Conservation (phyloP, 768 basidiomycete genomes). For the Roridomyces roridus region DNA sequence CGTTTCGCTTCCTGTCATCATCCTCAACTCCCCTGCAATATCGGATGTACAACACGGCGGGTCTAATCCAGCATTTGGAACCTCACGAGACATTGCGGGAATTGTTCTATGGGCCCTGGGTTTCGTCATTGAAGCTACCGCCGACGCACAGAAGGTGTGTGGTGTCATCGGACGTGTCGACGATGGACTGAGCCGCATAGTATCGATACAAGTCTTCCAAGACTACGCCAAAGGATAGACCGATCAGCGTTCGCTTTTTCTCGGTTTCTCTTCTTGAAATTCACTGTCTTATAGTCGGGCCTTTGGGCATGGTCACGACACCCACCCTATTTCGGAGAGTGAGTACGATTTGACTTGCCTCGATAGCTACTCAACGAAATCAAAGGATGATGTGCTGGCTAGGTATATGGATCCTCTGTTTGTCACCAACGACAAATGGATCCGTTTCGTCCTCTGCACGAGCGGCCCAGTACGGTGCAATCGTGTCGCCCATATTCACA, state of each 20-base stretch:
- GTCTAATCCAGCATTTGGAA: constrained; percentile 64
- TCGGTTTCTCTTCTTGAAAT: background rate
- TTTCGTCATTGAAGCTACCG: constrained; percentile 52
- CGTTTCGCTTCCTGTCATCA: constrained; percentile 66
- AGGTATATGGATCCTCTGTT: constrained; percentile 66
- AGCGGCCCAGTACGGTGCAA: constrained; percentile 63
- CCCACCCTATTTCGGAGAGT: constrained; percentile 79
- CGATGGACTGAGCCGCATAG: constrained; percentile 28
- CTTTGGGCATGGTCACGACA: constrained; percentile 67
- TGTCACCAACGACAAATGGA: constrained; percentile 63
- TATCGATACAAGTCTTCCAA: constrained; percentile 58
- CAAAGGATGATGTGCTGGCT: constrained; percentile 66
- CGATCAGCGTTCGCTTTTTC: constrained; percentile 45
- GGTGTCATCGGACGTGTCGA: background rate
- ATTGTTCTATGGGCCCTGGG: constrained; percentile 67
- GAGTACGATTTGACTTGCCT: constrained; percentile 29
- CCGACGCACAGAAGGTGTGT: constrained; percentile 14
- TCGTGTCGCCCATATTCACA: constrained; percentile 71
- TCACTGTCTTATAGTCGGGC: constrained; percentile 41
- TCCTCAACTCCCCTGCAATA: constrained; percentile 72
- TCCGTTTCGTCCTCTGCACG: constrained; percentile 45
- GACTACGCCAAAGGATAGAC: constrained; percentile 52
- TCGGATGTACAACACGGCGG: constrained; percentile 51
- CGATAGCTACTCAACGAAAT: background rate
- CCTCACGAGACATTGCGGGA: constrained; percentile 66